Base-by-base conservation (phyloP, 352 stramenopile species). In the Phytophthora lateralis region DNA sequence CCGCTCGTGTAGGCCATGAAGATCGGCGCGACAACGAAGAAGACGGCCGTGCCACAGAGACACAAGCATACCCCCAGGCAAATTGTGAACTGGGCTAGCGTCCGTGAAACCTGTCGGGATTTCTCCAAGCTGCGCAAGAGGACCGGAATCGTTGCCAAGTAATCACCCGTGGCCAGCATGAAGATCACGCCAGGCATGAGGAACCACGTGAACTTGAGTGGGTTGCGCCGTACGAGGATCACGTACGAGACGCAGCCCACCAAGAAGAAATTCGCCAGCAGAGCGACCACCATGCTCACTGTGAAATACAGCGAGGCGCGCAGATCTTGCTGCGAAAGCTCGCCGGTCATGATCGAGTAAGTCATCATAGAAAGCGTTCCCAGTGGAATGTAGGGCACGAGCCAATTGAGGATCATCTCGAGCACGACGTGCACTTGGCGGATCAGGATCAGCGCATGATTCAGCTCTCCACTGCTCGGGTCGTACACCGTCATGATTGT, bases 371-470 rank as follows among this genome's bases (percentile, higher is more conserved):
- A 79, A 35, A 84, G 45, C 42, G 75, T 85, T 26, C 72, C 71
- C 4, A 86, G 44, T 1, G 81, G 76, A 41, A 81, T 75, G 55
- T 75, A 88, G 6, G 60, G 55, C 34, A 90, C 75, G 12, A 88
- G 29, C 75, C 78, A 90, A 63, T 88, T 90, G 35, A 90, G 64
- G n/a, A 88, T 81, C 54, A 85, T 70, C 49, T 88, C 81, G 18
- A 88, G 66, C 50, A 89, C 76, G 17, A 87, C 45, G 47, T 87
- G 57, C 7, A 86, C 51, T 55, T 90, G 81, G 47, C 79, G 76
- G 35, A 88, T 70, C 4, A 90, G 64, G 20, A 88, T 62, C 17
- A 83, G 77, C 24, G 71, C 66, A 59, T 86, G 71, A 49, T 88
- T 89, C 12, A 63, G 57, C 58, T 82, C 70, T 10, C 71, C 57